Evolutionary conservation across 768 basidiomycete genomes (phyloP), one percentile per base, ranked within the genome.

Genomic region (Lactarius sp.): DNA sequence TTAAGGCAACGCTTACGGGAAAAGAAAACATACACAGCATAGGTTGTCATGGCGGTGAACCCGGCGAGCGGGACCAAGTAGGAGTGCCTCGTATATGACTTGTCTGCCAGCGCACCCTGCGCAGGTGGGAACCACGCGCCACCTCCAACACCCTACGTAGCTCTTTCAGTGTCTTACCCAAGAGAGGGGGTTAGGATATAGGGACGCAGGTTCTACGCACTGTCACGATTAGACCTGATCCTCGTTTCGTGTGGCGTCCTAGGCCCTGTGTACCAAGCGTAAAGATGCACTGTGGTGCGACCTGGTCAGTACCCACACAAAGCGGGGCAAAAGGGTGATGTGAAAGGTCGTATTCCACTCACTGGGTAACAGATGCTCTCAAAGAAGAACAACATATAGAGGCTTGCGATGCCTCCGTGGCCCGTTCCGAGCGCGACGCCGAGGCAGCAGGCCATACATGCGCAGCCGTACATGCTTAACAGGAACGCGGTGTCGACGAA

Each of bases 41-140:
- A 86, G 41, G 81, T 66, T 47, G 76, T 74, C 85, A 86, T 85
- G 20, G 77, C 80, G 27, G 78, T 68, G 68, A 84, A 86, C 9
- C 85, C 84, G 16, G 82, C 75, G 71, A 83, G 75, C 1, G 85
- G 82, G 6, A 86, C 82, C 47, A 85, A 76, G 69, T 85, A 86
- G 22, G 85, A 86, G 60, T 76, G 77, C 27, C 79, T 77, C 4
- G 81, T 82, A 61, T 74, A 78, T 46, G 77, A 57, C 61, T 70
- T 70, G 70, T 85, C 82, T 6, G 83, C 84, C 50, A 86, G 73
- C 18, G 77, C 76, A 18, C 78, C 85, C 66, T 86, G 84, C 10
- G 84, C 83, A 14, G 83, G 76, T 1, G 85, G 84, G 71, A 82
- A 86, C 85, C 84, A 86, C 22, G 84, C 85, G 39, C 84, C 85